These are phyloP conservation scores for Suzukiozyma palmioleophila DNA, from an alignment of 1,139 yeast genomes.

Conservation along the genomic window DNA sequence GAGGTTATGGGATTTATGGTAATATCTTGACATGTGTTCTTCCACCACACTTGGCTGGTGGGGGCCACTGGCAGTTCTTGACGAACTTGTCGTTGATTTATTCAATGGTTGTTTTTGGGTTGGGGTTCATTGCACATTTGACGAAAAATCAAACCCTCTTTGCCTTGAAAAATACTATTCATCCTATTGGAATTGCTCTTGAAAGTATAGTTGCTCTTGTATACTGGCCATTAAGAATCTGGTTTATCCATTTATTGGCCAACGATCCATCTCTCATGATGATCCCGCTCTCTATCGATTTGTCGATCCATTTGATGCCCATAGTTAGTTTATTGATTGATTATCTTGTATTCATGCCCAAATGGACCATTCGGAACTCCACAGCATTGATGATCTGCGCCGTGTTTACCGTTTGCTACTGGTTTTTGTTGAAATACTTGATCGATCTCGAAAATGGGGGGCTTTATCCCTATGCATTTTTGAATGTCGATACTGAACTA, in stretches of 20 bases:
- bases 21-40: constrained; percentile 14
- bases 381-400: constrained; percentile 39
- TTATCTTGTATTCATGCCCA: constrained; percentile 52
- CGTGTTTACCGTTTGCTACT: constrained; percentile 44
- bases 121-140: constrained; percentile 41
- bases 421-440: constrained; percentile 46
- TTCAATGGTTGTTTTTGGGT: constrained; percentile 40
- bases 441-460: constrained; percentile 45
- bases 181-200: constrained; percentile 50
- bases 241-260: constrained; percentile 38
- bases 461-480: constrained; percentile 63
- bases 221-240: constrained; percentile 63
- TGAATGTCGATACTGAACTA: constrained; percentile 46
- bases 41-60: constrained; percentile 46
- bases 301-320: constrained; percentile 59
- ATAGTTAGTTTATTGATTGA: constrained; percentile 47
- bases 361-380: constrained; percentile 31
- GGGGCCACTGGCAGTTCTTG: constrained; percentile 66
- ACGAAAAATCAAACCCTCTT: constrained; percentile 19
- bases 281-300: constrained; percentile 49
- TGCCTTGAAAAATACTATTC: constrained; percentile 32
- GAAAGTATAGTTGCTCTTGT: constrained; percentile 57
- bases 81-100: constrained; percentile 55
- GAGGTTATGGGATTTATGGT: constrained; percentile 25
- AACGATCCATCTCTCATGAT: constrained; percentile 25